Evolutionary conservation across 306 rosid species (phyloP).

Genomic region (Alnus glutinosa): DNA sequence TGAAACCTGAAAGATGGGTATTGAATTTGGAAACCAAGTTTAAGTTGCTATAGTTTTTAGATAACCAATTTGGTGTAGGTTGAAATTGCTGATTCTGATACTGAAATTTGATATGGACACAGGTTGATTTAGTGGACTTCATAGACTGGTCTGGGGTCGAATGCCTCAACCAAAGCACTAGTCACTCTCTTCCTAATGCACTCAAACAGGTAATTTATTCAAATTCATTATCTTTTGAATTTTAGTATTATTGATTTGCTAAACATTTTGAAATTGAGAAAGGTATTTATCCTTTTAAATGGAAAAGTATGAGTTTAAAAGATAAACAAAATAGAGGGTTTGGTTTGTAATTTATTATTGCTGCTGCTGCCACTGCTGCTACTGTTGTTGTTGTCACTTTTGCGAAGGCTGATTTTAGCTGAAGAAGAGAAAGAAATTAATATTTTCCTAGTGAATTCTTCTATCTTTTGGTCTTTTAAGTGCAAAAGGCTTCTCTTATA

Average conservation of each 20-base stretch:
- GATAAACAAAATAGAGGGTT: not conserved
- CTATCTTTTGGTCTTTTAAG: not conserved
- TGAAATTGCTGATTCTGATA: slow-evolving; percentile 16
- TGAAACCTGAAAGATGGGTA: not conserved
- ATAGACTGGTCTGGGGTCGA: slow-evolving; percentile 89
- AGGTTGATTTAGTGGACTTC: slow-evolving; percentile 96
- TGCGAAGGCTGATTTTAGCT: not conserved
- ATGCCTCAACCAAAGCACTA: slow-evolving; percentile 87
- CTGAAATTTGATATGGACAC: slow-evolving; percentile 23
- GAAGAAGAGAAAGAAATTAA: not conserved
- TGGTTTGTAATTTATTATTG: not conserved
- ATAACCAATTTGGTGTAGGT: not conserved
- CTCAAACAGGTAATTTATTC: slow-evolving; percentile 60
- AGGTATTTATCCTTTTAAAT: not conserved
- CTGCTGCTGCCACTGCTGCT: not conserved
- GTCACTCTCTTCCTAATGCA: slow-evolving; percentile 71
- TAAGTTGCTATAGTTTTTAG: not conserved
- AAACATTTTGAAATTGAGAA: not conserved
- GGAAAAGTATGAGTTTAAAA: not conserved
- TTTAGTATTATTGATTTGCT: not conserved
- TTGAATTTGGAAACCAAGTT: slow-evolving; percentile 4
- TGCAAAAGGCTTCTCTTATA: not conserved
- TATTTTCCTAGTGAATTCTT: not conserved
- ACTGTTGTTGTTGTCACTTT: not conserved
- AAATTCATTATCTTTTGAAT: not conserved